A percentile compares a stretch with the other conserved stretches of the same genome.
Conservation (phyloP, 1,139 yeast genomes). For the Yamadazyma membranifaciens region DNA sequence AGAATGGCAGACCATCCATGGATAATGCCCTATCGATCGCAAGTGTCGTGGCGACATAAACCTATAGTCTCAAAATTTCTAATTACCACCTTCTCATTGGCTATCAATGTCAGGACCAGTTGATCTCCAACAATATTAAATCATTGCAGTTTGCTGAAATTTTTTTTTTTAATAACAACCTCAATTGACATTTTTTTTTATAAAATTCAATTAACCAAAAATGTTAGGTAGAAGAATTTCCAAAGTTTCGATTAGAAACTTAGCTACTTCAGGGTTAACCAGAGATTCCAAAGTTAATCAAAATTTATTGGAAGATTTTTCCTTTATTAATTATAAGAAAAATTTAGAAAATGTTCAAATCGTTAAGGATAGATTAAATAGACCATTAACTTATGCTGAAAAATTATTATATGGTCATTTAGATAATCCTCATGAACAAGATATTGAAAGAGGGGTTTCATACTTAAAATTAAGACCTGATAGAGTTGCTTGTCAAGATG, state of each 20-base stretch:
- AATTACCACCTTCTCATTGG: not conserved
- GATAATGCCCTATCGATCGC: too few species aligned
- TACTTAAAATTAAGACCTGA: constrained; percentile 97
- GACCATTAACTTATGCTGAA: constrained; percentile 98
- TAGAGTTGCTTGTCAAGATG: constrained; percentile 99
- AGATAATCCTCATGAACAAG: constrained; percentile 94
- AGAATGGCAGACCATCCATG: too few species aligned
- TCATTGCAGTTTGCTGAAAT: constrained; percentile 4
- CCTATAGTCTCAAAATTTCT: not conserved
- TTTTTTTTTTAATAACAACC: constrained; percentile 1
- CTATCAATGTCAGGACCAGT: not conserved
- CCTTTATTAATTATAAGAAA: constrained; percentile 76
- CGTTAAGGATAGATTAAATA: constrained; percentile 81
- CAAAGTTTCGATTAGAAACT: constrained; percentile 53
- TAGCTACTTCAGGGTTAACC: constrained; percentile 75
- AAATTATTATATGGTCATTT: constrained; percentile 94
- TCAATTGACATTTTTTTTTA: constrained; percentile 6
- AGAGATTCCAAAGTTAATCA: constrained; percentile 91
- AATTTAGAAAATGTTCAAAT: constrained; percentile 81
- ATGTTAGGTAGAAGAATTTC: constrained; percentile 42
- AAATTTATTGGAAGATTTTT: constrained; percentile 85
- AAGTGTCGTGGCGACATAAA: too few species aligned
- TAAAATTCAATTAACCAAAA: constrained; percentile 1
- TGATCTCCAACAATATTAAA: not conserved
- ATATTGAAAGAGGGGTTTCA: constrained; percentile 92